A percentile compares a stretch with the other conserved stretches of the same genome.
Evolutionary conservation across 495 filamentous ascomycete genomes (phyloP).

Genomic region (Penicillium robsamsonii): DNA sequence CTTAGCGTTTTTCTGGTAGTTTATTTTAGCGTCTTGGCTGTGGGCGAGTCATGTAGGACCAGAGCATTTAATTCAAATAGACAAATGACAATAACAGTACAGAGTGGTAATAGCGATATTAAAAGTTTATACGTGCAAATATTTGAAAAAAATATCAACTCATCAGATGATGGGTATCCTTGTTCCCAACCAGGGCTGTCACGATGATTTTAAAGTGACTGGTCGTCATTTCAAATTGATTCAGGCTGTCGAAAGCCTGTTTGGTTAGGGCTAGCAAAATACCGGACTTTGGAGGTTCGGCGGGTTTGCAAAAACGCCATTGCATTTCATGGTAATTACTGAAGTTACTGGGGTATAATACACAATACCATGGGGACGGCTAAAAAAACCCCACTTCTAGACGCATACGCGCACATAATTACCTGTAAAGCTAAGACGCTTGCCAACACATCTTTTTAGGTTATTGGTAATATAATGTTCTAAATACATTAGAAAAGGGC

Average conservation of each 20-base stretch:
- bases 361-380: not conserved
- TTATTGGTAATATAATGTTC: slow-evolving; percentile 18
- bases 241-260: not conserved
- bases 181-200: not conserved
- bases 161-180: slow-evolving; percentile 4
- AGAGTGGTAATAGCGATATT: too few relatives aligned
- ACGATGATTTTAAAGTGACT: slow-evolving; percentile 3
- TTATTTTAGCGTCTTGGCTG: not conserved
- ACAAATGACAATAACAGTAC: not conserved
- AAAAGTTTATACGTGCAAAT: too few relatives aligned
- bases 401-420: too few relatives aligned
- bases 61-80: not conserved
- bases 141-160: not conserved
- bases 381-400: slow-evolving; percentile 1
- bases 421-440: slow-evolving; percentile 6
- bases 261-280: slow-evolving; percentile 3
- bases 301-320: not conserved
- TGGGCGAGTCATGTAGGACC: not conserved
- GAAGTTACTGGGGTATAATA: not conserved
- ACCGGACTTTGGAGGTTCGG: not conserved
- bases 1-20: not conserved
- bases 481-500: not conserved
- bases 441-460: slow-evolving; percentile 16
- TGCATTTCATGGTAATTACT: not conserved
- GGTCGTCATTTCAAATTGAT: slow-evolving; percentile 5